Evolutionary conservation across 805 yeast genomes (phyloP), one percentile per base, ranked within the genome.

Genomic region (Metschnikowia colocasiae): DNA sequence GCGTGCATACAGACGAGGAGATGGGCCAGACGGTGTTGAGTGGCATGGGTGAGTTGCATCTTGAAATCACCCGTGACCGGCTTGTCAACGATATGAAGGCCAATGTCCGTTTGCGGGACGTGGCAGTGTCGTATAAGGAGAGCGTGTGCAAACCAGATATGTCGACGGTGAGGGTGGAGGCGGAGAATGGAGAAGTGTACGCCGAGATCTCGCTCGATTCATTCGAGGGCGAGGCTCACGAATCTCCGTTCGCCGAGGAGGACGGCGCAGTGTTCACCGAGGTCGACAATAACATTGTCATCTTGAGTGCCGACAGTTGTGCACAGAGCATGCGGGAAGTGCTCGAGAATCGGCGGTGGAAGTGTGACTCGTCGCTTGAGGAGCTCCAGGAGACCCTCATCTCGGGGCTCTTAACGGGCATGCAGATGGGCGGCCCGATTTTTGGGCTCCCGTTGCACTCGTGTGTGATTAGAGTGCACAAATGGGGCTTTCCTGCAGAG

Each of bases 1-100:
- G 80, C 26, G 76, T 88, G 6, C 66, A 79, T 3, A 76, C 74
- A 42, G 87, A 94, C 62, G 91, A 88, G 49, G 98, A 92, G 56
- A 74, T 88, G 47, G 96, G 94, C 6, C 97, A 94, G 67, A 83
- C 91, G 2, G 78, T 91, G 23, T 66, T 94, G 26, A 83, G 96
- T 16, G 99, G 99, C 27, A 92, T 92, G 98, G 99, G 99, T 34
- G 98, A 94, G 60, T 73, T 94, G 40, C 99, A 94, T 67, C 73
- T 94, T 42, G 98, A 94, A 56, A 90, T 94, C 54, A 86, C 94
- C 1, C 76, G 75, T 40, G 94, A 88, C 57, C 74, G 97, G 46
- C 74, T 90, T 35, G 67, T 87, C n/a, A 79, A 78, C 36, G 96
- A 89, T 48, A 74, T 90, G 76, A 84, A 85, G 62, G 96, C 95